Evolutionary conservation across 345 rosid genomes (phyloP), one percentile per base, ranked within the genome.

Genomic region (Ricinus communis): DNA sequence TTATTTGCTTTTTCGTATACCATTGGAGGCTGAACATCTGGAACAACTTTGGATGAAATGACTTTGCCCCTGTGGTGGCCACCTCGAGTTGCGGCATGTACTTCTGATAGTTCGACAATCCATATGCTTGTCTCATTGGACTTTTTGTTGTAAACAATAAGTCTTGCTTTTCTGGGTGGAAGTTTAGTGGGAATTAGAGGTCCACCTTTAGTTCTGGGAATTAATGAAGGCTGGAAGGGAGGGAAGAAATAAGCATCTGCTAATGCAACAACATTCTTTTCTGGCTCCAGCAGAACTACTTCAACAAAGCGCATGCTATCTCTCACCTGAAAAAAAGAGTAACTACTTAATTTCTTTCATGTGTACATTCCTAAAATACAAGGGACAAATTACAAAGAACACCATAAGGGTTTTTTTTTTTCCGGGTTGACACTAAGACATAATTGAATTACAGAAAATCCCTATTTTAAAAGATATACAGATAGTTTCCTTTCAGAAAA

Each of bases 241-340:
- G 98, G 96, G 76, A 93, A 93, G 78, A 93, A 93, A 80, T 93
- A 90, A 43, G 96, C 98, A 86, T 93, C 98, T 25, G 96, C 98
- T 62, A 90, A 61, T 36, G 98, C 98, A 77, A 93, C 91, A 67
- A 90, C 93, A 60, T 85, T 78, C 69, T 90, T 90, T 0, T 80
- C 90, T 12, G 98, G 98, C 73, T 93, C 98, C 72, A 85, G 65
- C 50, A 90, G 80, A 25, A 87, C 96, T 57, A 86, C 95, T 80
- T 90, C 98, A n/a, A 90, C 81, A 75, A 93, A 93, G 11, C 98
- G 94, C 94, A 87, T 93, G 79, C 96, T 71, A 79, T 93, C 98
- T 76, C 98, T 87, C 49, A 90, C 93, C 98, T 93, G 85, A 64
- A 81, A 43, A 73, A n/a, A 50, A 50, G 21, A n/a, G 74, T 69